Evolutionary conservation across 257 asterid genomes (phyloP).

Genomic region (Solanum rostratum): DNA sequence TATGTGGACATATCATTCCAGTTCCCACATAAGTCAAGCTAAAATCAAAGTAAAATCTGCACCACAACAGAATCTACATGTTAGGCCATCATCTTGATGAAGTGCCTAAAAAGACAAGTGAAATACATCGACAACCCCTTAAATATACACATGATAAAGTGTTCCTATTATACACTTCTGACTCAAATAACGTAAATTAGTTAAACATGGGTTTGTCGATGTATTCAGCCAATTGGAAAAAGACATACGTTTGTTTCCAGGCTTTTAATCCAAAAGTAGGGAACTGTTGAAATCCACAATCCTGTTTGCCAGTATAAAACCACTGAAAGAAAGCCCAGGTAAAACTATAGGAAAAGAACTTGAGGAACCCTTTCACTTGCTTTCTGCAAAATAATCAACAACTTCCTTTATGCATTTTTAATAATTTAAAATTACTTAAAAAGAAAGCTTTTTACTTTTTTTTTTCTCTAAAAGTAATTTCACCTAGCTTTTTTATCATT

Average conservation of each 20-base stretch:
- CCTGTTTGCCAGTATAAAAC: conserved; percentile 63
- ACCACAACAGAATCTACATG: background rate
- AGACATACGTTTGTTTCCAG: conserved; percentile 55
- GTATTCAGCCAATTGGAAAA: background rate
- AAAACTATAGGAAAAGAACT: conserved; percentile 56
- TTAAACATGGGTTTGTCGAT: background rate
- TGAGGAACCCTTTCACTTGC: conserved; percentile 60
- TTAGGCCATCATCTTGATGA: background rate
- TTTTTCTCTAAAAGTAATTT: background rate
- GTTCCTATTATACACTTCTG: background rate
- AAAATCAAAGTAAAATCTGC: conserved; percentile 84
- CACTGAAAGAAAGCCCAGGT: conserved; percentile 79
- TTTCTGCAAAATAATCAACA: conserved; percentile 39
- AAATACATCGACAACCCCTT: background rate
- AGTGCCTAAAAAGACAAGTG: background rate
- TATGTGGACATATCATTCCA: conserved; percentile 91
- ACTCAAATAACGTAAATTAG: background rate
- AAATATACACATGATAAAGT: background rate
- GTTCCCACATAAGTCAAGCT: conserved; percentile 88
- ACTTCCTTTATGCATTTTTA: background rate
- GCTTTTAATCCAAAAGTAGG: conserved; percentile 89
- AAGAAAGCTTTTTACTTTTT: no score
- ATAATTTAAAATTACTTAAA: background rate
- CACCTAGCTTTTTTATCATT: conserved; percentile 73
- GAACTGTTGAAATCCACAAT: conserved; percentile 65